Evolutionary conservation across 805 yeast genomes (phyloP), one percentile per base, ranked within the genome.

Genomic region (Cyberlindnera saturnus): DNA sequence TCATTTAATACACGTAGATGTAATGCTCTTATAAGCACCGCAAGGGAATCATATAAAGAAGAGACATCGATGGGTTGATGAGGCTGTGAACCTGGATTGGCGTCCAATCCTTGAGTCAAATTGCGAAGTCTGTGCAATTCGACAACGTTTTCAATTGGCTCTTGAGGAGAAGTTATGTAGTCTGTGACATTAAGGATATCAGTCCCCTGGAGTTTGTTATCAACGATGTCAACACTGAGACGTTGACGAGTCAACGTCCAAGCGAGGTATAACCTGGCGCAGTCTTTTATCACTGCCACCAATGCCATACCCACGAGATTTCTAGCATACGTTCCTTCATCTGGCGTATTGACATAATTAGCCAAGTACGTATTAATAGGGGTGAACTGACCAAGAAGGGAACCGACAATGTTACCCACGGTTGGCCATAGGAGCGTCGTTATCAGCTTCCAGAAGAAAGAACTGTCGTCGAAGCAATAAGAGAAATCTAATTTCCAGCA

Each of bases 251-350:
- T 53, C 37, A 57, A 58, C 32, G 51, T 60, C 59, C 64, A 67
- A 11, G 66, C 52, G 20, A 65, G 42, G 39, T 50, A 60, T 16
- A 66, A 47, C 41, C 61, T 60, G n/a, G 52, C 36, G 13, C 59
- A 32, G 46, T 69, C 73, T 34, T 66, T 64, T 1, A 50, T 3
- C 2, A 67, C 10, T 0, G 58, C 64, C 10, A 59, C 62, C 5
- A 48, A 39, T 10, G 53, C 28, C 46, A 69, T 60, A 1, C 70
- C 71, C 6, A 65, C 26, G n/a, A 68, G 18, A 40, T 68, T 67
- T 17, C 63, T 41, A 1, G 63, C 45, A 35, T 63, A 67, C 7
- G 55, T 47, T 1, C 57, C 55, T 42, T 69, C 70, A 48, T 67
- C 71, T 1, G 74, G 72, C 0, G 70, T 67, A 15, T 46, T 43